Evolutionary conservation across 352 stramenopile species (phyloP).

Genomic region (Globisporangium nodosum): DNA sequence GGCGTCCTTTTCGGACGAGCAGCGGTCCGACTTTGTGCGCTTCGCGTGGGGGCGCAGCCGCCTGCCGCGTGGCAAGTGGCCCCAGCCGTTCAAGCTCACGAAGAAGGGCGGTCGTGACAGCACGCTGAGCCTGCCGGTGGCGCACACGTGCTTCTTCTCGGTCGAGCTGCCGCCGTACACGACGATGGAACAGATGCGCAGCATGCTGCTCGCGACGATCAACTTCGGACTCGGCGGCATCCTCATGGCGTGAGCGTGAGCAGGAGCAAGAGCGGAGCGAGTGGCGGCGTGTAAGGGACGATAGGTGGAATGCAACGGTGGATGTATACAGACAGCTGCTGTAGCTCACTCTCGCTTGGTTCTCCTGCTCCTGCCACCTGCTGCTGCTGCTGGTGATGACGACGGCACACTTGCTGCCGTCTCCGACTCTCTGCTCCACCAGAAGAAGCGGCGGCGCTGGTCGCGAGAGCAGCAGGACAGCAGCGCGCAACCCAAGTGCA

Average conservation of each 20-base stretch:
- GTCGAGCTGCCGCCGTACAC: constrained; percentile 93
- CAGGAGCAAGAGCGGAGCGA: too few relatives aligned
- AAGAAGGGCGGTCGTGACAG: constrained; percentile 84
- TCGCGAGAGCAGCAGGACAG: not conserved
- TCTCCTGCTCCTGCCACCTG: constrained; percentile 1
- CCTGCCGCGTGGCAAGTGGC: constrained; percentile 85
- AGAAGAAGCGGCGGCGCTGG: constrained; percentile 10
- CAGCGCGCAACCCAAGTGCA: constrained; percentile 12
- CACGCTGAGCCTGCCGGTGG: constrained; percentile 83
- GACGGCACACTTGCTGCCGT: not conserved
- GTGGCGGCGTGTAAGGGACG: too few relatives aligned
- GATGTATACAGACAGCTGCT: not conserved
- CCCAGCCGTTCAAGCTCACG: constrained; percentile 89
- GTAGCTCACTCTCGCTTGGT: constrained; percentile 1
- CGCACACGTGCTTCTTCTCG: constrained; percentile 96
- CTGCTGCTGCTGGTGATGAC: not conserved
- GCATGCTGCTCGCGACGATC: constrained; percentile 91
- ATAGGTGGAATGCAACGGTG: not conserved
- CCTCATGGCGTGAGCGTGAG: constrained; percentile 65
- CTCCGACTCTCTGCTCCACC: not conserved
- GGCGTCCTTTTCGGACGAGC: constrained; percentile 81
- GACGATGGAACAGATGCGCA: constrained; percentile 87
- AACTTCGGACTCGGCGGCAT: constrained; percentile 91
- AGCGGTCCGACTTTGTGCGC: constrained; percentile 88
- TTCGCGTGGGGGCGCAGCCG: constrained; percentile 93